Evolutionary conservation across 2,329 filamentous ascomycete genomes (phyloP).

Genomic region (Zymoseptoria crescenta): DNA sequence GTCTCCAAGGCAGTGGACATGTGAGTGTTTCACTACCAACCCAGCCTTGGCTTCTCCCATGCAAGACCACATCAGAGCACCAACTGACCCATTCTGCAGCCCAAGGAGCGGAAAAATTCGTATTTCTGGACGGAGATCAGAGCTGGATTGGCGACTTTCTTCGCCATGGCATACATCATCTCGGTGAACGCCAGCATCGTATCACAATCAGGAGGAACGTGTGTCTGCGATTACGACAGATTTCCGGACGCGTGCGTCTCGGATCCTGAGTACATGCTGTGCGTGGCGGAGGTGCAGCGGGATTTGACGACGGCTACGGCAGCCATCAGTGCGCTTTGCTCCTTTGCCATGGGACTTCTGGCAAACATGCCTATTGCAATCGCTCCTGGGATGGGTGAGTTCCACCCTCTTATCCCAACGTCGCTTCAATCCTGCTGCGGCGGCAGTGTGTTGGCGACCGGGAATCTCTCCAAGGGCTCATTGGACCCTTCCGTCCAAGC

Average conservation of each 20-base stretch:
- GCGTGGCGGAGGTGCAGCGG: conserved; percentile 56
- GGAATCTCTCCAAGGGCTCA: too few species aligned
- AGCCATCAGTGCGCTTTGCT: conserved; percentile 68
- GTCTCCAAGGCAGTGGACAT: conserved; percentile 74
- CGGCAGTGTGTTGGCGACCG: too few species aligned
- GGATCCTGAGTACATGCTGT: conserved; percentile 56
- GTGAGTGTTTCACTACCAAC: too few species aligned
- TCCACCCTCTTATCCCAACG: too few species aligned
- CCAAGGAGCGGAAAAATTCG: conserved; percentile 63
- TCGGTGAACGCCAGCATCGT: conserved; percentile 58
- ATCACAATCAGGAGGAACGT: conserved; percentile 65
- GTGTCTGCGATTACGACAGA: conserved; percentile 52
- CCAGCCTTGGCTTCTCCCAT: too few species aligned
- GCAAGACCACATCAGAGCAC: not conserved
- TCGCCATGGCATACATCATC: conserved; percentile 71
- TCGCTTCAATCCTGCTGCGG: too few species aligned
- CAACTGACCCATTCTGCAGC: conserved; percentile 37
- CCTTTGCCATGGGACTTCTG: conserved; percentile 76
- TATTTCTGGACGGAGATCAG: conserved; percentile 78
- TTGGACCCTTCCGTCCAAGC: too few species aligned
- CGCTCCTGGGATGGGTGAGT: conserved; percentile 59
- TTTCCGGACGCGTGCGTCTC: conserved; percentile 43
- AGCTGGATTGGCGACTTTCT: conserved; percentile 66
- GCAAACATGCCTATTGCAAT: conserved; percentile 72
- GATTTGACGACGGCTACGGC: conserved; percentile 80